phyloP scores from a whole-genome alignment of 805 yeast species.

The Priceomyces carsonii region DNA sequence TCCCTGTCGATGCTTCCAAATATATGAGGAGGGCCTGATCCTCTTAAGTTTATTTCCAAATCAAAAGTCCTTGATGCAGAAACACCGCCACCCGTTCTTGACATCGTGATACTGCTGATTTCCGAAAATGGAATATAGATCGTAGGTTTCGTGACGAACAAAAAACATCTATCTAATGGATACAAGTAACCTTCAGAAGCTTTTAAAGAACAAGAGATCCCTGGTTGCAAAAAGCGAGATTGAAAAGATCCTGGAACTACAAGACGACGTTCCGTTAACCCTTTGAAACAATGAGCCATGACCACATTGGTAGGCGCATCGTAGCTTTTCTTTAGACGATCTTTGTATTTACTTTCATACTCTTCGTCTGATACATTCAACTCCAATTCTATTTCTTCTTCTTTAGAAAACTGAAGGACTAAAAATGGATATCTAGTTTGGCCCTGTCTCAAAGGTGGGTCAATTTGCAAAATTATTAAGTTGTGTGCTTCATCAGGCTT shows the following conservation, averaged over 20 bases:
- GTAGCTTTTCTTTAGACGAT: slow-evolving; percentile 69
- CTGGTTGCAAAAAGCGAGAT: slow-evolving; percentile 77
- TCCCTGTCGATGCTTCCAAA: slow-evolving; percentile 89
- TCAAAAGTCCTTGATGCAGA: slow-evolving; percentile 90
- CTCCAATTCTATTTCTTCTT: slow-evolving; percentile 90
- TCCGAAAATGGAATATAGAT: slow-evolving; percentile 87
- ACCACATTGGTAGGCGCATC: slow-evolving; percentile 87
- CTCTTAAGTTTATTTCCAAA: slow-evolving; percentile 71
- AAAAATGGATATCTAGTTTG: slow-evolving; percentile 94
- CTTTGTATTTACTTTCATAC: slow-evolving; percentile 72
- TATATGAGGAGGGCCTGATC: slow-evolving; percentile 65
- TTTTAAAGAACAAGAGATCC: slow-evolving; percentile 87
- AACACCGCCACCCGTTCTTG: slow-evolving; percentile 80
- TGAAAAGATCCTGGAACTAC: slow-evolving; percentile 81
- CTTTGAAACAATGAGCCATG: slow-evolving; percentile 83
- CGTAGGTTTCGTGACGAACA: slow-evolving; percentile 93
- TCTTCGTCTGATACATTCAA: slow-evolving; percentile 83
- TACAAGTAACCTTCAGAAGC: slow-evolving; percentile 94
- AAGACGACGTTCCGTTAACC: slow-evolving; percentile 83
- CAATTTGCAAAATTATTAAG: slow-evolving; percentile 83
- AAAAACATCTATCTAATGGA: slow-evolving; percentile 87
- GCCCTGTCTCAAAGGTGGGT: slow-evolving; percentile 97
- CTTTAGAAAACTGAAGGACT: slow-evolving; percentile 84
- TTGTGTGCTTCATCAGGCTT: slow-evolving; percentile 93
- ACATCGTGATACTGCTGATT: slow-evolving; percentile 71